Conservation (phyloP, 1,284 basidiomycete species). For the Melampsora larici-populina region DNA sequence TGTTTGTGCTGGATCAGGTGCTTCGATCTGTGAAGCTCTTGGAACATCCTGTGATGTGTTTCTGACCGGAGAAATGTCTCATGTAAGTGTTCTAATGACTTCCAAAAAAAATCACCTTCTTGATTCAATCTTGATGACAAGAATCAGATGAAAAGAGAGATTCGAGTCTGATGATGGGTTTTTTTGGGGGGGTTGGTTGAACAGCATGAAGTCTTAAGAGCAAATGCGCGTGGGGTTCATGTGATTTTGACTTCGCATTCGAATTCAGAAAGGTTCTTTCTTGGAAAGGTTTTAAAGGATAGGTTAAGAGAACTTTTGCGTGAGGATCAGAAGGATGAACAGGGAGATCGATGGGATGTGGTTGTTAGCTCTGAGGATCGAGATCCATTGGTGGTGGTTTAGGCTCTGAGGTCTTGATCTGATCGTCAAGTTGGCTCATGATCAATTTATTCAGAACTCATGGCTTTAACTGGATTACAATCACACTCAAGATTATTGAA, state of each 20-base stretch:
- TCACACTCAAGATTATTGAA: no score
- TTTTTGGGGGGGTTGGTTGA: no score
- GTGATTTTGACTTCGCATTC: conserved; percentile 38
- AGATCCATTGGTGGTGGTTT: conserved; percentile 39
- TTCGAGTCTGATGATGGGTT: no score
- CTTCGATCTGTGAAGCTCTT: conserved; percentile 29
- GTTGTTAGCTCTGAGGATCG: conserved; percentile 22
- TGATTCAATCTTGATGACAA: background rate
- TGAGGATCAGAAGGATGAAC: conserved; percentile 13
- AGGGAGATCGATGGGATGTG: conserved; percentile 16
- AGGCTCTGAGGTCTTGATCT: no score
- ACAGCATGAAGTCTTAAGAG: conserved; percentile 35
- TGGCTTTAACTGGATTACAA: no score
- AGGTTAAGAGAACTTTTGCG: conserved; percentile 17
- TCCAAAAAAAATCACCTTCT: background rate
- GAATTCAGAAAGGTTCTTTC: conserved; percentile 37
- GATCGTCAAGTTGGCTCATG: no score
- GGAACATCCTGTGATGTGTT: conserved; percentile 40
- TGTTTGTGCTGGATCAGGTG: conserved; percentile 41
- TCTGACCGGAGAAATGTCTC: conserved; percentile 42
- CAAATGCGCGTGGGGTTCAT: conserved; percentile 33
- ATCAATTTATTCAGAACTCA: no score
- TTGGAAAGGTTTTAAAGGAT: conserved; percentile 15
- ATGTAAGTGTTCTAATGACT: conserved; percentile 7
- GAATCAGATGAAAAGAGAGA: no score